Conservation (phyloP, 768 basidiomycete genomes). For the Rickenella mellea region DNA sequence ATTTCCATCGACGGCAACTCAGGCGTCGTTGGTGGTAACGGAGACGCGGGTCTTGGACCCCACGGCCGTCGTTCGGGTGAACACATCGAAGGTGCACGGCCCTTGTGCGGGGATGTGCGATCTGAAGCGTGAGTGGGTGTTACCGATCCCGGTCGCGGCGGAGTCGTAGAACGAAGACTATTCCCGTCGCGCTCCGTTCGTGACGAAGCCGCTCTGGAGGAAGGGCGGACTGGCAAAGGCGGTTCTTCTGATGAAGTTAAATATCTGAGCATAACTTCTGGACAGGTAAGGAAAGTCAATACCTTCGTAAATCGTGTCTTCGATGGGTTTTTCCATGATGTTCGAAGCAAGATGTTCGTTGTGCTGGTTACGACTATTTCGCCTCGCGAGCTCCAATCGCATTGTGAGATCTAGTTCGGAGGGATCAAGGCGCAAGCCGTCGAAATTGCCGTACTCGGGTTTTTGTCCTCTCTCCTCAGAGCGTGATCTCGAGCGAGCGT, state of each 20-base stretch:
- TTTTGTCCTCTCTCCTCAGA: constrained; percentile 32
- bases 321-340: constrained; percentile 36
- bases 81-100: constrained; percentile 37
- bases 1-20: constrained; percentile 7
- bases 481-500: constrained; percentile 29
- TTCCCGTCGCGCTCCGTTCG: constrained; percentile 21
- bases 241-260: constrained; percentile 41
- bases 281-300: constrained; percentile 11
- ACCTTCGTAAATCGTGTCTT: constrained; percentile 78
- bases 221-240: constrained; percentile 42
- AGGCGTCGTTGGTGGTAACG: constrained; percentile 45
- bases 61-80: constrained; percentile 52
- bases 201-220: constrained; percentile 38
- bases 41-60: constrained; percentile 72
- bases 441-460: constrained; percentile 29
- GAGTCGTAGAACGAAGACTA: constrained; percentile 36
- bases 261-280: constrained; percentile 3
- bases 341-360: constrained; percentile 31
- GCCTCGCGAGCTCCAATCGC: constrained; percentile 73
- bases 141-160: constrained; percentile 30
- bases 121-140: constrained; percentile 20
- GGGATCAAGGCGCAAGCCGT: constrained; percentile 38
- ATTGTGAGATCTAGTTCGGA: constrained; percentile 71
- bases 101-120: constrained; percentile 5
- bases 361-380: constrained; percentile 75